Evolutionary conservation across 176 grass and related monocot species (phyloP), one percentile per base, ranked within the genome.

Genomic region (Raddia guianensis): DNA sequence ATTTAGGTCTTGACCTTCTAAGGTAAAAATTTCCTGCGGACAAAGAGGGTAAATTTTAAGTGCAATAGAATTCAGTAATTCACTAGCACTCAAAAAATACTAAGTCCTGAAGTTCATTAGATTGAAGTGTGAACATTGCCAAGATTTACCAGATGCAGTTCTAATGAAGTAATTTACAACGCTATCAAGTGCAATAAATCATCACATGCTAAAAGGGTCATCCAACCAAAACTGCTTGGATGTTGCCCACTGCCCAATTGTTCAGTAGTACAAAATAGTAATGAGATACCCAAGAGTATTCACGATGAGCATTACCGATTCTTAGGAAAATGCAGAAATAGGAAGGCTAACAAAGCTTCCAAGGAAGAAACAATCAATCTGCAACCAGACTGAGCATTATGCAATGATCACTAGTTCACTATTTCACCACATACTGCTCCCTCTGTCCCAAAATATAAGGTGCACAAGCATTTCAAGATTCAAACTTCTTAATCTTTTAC

Each of bases 1-100:
- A 81, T 64, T 67, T 66, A 45, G 53, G 6, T 58, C 44, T 19
- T 77, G 18, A 49, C n/a, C 81, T 67, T 84, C 58, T 19, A 84
- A 72, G 34, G 44, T 71, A 84, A 49, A 54, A 84, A 63, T 71
- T 84, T 75, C 80, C 89, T 91, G 85, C 34, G 50, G 84, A 66
- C 57, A 80, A 91, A 83, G 35, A 47, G 59, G 40, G 76, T n/a
- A 70, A 75, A 57, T 16, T 57, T 34, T 80, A 52, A 72, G 33
- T 72, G 40, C 34, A 44, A 59, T 61, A 56, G 33, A 61, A 81
- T n/a, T 78, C 50, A 74, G 33, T 52, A 82, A 81, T 14, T 78
- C 50, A 74, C 33, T 52, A 82, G 75, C 68, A 40, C 9, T 34
- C 42, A 78, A 34, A 77, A 77, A 78, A 83, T 64, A 83, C 12